A percentile compares a stretch with the other conserved stretches of the same genome.
phyloP scores from a whole-genome alignment of 1,284 basidiomycete genomes.

The Puccinia polysora region DNA sequence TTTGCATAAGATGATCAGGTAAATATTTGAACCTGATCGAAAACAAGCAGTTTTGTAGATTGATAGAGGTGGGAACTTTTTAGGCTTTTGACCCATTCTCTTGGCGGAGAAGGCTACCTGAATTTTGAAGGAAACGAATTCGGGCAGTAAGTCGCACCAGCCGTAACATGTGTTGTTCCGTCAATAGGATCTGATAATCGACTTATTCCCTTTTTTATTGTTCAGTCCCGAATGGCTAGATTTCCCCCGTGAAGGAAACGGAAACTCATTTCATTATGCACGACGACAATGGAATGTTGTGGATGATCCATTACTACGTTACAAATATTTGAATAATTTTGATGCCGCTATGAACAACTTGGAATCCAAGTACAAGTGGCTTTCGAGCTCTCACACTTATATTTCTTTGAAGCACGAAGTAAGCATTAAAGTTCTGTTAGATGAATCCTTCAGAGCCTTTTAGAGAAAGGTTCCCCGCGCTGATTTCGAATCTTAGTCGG shows the following conservation, averaged over 20 bases:
- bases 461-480: neutral
- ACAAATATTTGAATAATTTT: slow-evolving; percentile 87
- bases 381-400: slow-evolving; percentile 77
- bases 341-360: slow-evolving; percentile 87
- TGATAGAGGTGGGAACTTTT: neutral
- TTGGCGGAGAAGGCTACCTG: slow-evolving; percentile 94
- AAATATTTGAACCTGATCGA: too few species aligned
- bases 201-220: neutral
- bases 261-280: slow-evolving; percentile 90
- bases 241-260: slow-evolving; percentile 91
- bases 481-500: slow-evolving; percentile 52
- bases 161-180: slow-evolving; percentile 27
- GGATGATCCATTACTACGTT: slow-evolving; percentile 77
- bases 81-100: slow-evolving; percentile 79
- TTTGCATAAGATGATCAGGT: slow-evolving; percentile 97
- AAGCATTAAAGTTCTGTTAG: neutral
- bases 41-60: too few species aligned
- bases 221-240: slow-evolving; percentile 75
- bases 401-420: slow-evolving; percentile 86
- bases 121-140: slow-evolving; percentile 86
- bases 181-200: slow-evolving; percentile 58
- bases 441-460: neutral
- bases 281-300: slow-evolving; percentile 87
- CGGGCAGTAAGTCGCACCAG: slow-evolving; percentile 46
- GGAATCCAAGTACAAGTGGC: slow-evolving; percentile 76